Evolutionary conservation across 1,284 basidiomycete species (phyloP).

Genomic region (Coniferiporia sulphurascens): DNA sequence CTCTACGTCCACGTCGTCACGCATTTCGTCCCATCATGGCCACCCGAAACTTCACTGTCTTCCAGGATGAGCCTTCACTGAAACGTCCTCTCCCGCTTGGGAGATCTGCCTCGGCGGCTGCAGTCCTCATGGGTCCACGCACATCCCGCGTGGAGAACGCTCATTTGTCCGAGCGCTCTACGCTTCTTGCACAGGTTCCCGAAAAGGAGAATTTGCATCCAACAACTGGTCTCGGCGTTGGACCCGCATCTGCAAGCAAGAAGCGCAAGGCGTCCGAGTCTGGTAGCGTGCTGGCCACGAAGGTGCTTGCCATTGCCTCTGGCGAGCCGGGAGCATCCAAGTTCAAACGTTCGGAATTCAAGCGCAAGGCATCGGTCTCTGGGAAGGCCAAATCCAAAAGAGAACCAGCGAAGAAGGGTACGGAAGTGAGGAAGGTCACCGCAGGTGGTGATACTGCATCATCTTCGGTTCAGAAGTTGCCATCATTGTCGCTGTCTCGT

Average conservation of each 20-base stretch:
- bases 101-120: background rate
- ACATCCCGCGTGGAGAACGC: constrained; percentile 12
- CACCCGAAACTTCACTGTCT: constrained; percentile 58
- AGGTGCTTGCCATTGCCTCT: constrained; percentile 16
- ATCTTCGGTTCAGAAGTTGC: background rate
- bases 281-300: constrained; percentile 24
- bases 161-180: constrained; percentile 13
- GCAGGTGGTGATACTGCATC: background rate
- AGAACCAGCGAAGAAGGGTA: constrained; percentile 7
- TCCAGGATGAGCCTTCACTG: constrained; percentile 46
- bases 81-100: constrained; percentile 17
- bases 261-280: constrained; percentile 50
- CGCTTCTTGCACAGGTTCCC: constrained; percentile 28
- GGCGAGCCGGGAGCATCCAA: constrained; percentile 9
- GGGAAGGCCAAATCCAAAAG: constrained; percentile 11
- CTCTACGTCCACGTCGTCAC: background rate
- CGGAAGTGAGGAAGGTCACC: background rate
- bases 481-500: constrained; percentile 2
- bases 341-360: constrained; percentile 12
- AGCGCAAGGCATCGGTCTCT: constrained; percentile 8
- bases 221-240: constrained; percentile 56
- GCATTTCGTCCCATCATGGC: constrained; percentile 34
- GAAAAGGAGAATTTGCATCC: constrained; percentile 79
- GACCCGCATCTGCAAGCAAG: constrained; percentile 38
- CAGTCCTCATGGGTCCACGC: background rate